These are phyloP conservation scores for Eremothecium coryli DNA, from an alignment of 1,139 yeast species.

Conservation along the genomic window DNA sequence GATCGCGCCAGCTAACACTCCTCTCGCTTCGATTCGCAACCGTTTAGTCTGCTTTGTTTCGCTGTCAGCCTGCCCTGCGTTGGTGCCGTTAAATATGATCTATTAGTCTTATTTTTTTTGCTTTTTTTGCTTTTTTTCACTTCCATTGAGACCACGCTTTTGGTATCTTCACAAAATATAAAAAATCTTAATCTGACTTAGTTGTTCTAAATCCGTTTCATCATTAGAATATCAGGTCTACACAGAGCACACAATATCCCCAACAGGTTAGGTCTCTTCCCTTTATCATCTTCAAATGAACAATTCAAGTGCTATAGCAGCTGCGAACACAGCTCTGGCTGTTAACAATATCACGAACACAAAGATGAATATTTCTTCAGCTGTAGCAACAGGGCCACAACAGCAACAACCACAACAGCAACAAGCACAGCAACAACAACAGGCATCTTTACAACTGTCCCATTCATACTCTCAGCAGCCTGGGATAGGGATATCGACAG, in stretches of 20 bases:
- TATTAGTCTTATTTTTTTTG: too few relatives aligned
- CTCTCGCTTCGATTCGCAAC: too few relatives aligned
- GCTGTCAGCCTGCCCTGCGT: too few relatives aligned
- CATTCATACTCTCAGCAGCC: constrained; percentile 7
- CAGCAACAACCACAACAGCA: constrained; percentile 3
- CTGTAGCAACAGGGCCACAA: not conserved
- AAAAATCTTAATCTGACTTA: not conserved
- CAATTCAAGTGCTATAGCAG: constrained; percentile 6
- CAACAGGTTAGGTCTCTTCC: constrained; percentile 2
- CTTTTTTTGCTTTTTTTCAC: too few relatives aligned
- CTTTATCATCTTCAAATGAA: constrained; percentile 4
- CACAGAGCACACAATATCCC: not conserved
- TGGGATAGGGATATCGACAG: constrained; percentile 5
- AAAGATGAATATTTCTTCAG: constrained; percentile 7
- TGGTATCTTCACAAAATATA: constrained; percentile 3
- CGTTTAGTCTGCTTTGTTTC: too few relatives aligned
- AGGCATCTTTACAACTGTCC: constrained; percentile 5
- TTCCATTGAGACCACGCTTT: constrained; percentile 1
- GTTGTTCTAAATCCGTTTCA: not conserved
- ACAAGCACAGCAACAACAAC: constrained; percentile 5
- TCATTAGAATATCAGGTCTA: not conserved
- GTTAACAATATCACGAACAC: constrained; percentile 8
- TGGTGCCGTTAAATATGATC: too few relatives aligned
- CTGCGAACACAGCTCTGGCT: constrained; percentile 8
- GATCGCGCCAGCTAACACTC: not conserved